These are phyloP conservation scores for Aspergillus affinis DNA, from an alignment of 495 filamentous ascomycete species.

Conservation along the genomic window DNA sequence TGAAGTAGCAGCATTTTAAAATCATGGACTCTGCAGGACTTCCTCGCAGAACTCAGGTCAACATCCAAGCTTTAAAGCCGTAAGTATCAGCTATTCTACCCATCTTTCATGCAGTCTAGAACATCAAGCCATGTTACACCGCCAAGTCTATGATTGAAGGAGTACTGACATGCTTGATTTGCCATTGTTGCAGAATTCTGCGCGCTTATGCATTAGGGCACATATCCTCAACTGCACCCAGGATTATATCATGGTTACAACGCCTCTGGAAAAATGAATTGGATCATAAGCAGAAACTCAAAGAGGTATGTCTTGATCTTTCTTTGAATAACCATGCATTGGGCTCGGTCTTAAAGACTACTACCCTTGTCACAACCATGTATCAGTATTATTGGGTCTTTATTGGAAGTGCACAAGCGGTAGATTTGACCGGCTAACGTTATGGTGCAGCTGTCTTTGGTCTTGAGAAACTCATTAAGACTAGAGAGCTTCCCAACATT, in stretches of 20 bases:
- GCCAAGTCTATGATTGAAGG: not conserved
- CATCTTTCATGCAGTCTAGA: constrained; percentile 17
- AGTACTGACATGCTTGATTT: constrained; percentile 14
- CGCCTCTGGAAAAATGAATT: constrained; percentile 47
- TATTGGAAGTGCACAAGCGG: not conserved
- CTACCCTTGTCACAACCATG: not conserved
- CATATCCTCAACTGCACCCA: constrained; percentile 66
- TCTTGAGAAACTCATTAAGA: constrained; percentile 39
- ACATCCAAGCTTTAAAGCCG: constrained; percentile 31
- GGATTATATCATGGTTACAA: constrained; percentile 57
- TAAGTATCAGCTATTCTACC: constrained; percentile 24
- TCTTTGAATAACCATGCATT: not conserved
- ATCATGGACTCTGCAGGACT: constrained; percentile 33
- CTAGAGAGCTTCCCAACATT: constrained; percentile 72
- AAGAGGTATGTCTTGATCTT: constrained; percentile 34
- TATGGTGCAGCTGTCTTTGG: constrained; percentile 30
- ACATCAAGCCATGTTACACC: constrained; percentile 8
- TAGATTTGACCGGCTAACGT: constrained; percentile 1
- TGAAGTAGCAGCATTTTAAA: constrained; percentile 25
- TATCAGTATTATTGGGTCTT: not conserved
- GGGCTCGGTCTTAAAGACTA: not conserved
- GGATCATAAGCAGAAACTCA: constrained; percentile 36
- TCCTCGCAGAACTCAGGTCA: constrained; percentile 26
- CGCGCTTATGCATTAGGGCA: constrained; percentile 77
- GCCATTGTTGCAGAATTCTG: constrained; percentile 52